Evolutionary conservation across 2,329 filamentous ascomycete genomes (phyloP).

Genomic region (Colletotrichum abscissum): DNA sequence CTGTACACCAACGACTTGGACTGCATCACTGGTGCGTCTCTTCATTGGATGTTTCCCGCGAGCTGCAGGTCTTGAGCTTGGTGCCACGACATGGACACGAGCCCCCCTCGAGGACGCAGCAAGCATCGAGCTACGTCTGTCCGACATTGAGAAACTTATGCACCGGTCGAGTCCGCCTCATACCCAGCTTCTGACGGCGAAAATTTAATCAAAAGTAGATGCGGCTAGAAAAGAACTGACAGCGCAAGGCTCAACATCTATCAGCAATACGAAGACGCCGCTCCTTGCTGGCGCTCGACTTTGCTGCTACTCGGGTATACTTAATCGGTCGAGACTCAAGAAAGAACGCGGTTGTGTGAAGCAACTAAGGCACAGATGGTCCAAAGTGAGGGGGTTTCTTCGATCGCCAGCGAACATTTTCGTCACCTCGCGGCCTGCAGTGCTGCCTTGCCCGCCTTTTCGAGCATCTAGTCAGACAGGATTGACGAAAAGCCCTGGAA

Average conservation of each 20-base stretch:
- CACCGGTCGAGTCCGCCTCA: neutral
- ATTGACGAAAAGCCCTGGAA: neutral
- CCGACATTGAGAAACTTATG: conserved; percentile 9
- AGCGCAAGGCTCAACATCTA: neutral
- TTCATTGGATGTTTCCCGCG: conserved; percentile 19
- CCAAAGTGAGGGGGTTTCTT: neutral
- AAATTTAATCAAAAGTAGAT: neutral
- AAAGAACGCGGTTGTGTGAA: neutral
- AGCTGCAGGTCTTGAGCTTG: conserved; percentile 13
- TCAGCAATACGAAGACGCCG: conserved; percentile 10
- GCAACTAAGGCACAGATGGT: neutral
- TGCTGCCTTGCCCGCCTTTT: conserved; percentile 19
- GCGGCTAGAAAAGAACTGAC: conserved; percentile 7
- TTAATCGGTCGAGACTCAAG: neutral
- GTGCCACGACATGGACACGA: conserved; percentile 34
- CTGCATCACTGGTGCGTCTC: conserved; percentile 7
- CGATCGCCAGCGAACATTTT: conserved; percentile 3
- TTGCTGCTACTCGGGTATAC: neutral
- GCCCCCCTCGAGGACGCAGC: conserved; percentile 16
- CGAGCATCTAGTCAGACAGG: conserved; percentile 3
- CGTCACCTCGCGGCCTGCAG: conserved; percentile 22
- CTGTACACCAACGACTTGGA: conserved; percentile 28
- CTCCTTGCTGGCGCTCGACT: neutral
- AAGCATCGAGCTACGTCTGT: conserved; percentile 8
- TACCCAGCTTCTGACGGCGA: neutral